phyloP scores from a whole-genome alignment of 2,329 filamentous ascomycete genomes.

The Capronia coronata region DNA sequence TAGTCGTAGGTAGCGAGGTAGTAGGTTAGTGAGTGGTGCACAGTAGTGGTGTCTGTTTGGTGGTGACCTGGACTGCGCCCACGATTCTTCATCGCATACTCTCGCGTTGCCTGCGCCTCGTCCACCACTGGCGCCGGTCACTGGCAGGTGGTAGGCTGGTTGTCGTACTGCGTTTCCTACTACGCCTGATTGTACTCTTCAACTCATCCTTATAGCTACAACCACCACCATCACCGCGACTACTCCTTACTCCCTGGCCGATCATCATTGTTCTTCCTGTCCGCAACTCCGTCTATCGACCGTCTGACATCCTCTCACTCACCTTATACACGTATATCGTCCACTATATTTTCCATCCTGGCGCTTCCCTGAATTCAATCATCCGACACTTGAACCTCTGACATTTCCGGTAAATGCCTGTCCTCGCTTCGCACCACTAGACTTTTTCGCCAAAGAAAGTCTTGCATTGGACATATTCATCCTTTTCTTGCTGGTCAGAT shows the following conservation, averaged over 20 bases:
- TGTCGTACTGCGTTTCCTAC: too few species aligned
- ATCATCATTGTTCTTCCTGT: neutral
- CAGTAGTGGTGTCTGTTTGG: neutral
- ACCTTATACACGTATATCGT: neutral
- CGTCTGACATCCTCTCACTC: neutral
- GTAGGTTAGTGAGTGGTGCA: neutral
- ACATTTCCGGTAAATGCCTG: slow-evolving; percentile 26
- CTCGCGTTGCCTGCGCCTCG: neutral
- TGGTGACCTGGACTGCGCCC: neutral
- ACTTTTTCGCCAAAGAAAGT: slow-evolving; percentile 8
- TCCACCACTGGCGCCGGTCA: neutral
- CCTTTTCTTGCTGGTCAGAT: slow-evolving; percentile 23
- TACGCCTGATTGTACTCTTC: neutral
- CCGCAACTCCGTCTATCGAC: neutral
- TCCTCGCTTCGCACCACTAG: slow-evolving; percentile 15
- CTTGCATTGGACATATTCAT: slow-evolving; percentile 17
- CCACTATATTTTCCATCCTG: neutral
- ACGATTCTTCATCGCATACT: neutral
- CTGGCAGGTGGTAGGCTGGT: too few species aligned
- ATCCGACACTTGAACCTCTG: slow-evolving; percentile 3
- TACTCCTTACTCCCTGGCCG: neutral
- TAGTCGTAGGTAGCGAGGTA: too few species aligned
- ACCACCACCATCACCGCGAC: neutral
- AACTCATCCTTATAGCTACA: neutral
- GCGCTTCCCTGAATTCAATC: neutral